Evolutionary conservation across 2,329 filamentous ascomycete species (phyloP).

Genomic region (Cercospora sesami): DNA sequence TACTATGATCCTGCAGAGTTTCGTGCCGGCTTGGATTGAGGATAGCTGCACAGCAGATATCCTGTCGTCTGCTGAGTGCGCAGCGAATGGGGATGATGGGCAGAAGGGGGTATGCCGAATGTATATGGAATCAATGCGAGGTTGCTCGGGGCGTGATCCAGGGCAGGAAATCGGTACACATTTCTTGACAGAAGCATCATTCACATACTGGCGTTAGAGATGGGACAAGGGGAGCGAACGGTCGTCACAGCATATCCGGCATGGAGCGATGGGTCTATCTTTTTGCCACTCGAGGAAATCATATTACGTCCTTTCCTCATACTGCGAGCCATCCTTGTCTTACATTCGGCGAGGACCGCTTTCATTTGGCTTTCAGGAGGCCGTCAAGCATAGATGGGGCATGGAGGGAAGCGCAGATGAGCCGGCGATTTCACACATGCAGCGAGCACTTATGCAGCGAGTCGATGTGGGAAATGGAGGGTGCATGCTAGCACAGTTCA

Average conservation of each 20-base stretch:
- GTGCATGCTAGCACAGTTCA: neutral
- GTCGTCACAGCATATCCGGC: neutral
- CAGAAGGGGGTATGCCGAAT: neutral
- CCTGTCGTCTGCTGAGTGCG: neutral
- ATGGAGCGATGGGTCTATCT: neutral
- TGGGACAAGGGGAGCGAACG: neutral
- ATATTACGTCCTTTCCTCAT: neutral
- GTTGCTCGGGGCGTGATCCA: neutral
- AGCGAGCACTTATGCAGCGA: constrained; percentile 9
- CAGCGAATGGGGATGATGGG: neutral
- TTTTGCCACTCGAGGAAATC: neutral
- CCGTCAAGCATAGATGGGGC: constrained; percentile 3
- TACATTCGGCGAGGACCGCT: neutral
- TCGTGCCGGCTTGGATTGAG: too few relatives aligned
- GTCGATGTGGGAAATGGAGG: neutral
- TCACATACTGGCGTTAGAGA: neutral
- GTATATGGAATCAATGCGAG: neutral
- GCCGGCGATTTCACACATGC: too few relatives aligned
- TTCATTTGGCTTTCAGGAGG: neutral
- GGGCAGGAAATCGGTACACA: neutral
- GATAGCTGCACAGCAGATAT: neutral
- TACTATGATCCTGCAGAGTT: constrained; percentile 43
- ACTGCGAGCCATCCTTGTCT: neutral
- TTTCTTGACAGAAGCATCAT: neutral
- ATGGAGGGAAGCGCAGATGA: neutral